Evolutionary conservation across 192 early-diverging fungal genomes (phyloP).

Genomic region (Entomortierella beljakovae): DNA sequence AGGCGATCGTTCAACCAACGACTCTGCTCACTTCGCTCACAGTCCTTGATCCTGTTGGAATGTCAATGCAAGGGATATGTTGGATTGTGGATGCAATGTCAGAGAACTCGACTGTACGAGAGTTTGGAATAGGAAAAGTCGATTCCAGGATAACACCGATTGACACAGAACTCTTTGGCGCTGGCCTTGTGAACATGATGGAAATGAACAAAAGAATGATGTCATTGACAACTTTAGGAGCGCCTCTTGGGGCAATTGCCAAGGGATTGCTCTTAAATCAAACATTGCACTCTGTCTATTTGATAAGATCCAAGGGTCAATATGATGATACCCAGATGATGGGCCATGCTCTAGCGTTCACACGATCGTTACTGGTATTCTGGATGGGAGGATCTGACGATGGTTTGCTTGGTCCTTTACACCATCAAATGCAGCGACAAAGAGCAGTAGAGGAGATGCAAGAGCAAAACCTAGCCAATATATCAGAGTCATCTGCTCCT

Average conservation of each 20-base stretch:
- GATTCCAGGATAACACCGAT: neutral
- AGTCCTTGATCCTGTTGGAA: constrained; percentile 19
- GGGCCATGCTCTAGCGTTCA: constrained; percentile 36
- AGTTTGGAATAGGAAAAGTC: constrained; percentile 41
- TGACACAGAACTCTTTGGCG: constrained; percentile 28
- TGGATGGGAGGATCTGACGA: constrained; percentile 49
- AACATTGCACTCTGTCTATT: constrained; percentile 32
- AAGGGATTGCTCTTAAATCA: constrained; percentile 44
- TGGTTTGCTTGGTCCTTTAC: constrained; percentile 17
- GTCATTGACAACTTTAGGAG: constrained; percentile 23
- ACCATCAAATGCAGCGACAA: neutral
- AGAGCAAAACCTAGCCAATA: neutral
- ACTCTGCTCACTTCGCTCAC: constrained; percentile 25
- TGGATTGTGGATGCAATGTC: constrained; percentile 42
- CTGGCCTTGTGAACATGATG: constrained; percentile 20
- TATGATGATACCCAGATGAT: constrained; percentile 42
- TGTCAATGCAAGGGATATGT: constrained; percentile 27
- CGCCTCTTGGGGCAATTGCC: constrained; percentile 30
- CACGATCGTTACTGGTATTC: constrained; percentile 37
- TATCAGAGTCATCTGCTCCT: neutral
- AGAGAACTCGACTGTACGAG: constrained; percentile 35
- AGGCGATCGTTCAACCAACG: constrained; percentile 37
- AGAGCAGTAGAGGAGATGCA: neutral
- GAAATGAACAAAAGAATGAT: constrained; percentile 35
- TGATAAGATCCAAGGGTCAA: constrained; percentile 38